Evolutionary conservation across 148 eudicot species (phyloP).

Genomic region (Polygonum aviculare): DNA sequence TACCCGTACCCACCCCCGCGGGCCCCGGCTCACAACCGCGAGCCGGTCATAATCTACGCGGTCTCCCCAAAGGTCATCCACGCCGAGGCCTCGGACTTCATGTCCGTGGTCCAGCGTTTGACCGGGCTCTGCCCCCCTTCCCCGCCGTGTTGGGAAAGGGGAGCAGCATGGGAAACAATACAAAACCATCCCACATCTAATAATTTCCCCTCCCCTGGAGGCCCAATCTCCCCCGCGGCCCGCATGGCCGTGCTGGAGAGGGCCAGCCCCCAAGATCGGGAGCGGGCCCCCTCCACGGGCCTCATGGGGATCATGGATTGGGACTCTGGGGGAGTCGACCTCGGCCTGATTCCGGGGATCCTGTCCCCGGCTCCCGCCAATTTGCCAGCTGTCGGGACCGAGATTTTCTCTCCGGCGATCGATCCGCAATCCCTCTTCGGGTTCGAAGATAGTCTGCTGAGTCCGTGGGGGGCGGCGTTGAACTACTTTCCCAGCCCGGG

Average conservation of each 20-base stretch:
- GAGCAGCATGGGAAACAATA: no score
- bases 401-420: slow-evolving; percentile 38
- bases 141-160: no score
- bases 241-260: slow-evolving; percentile 52
- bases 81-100: slow-evolving; percentile 66
- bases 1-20: slow-evolving; percentile 13
- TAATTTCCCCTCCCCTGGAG: no score
- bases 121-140: slow-evolving; percentile 39
- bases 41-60: slow-evolving; percentile 72
- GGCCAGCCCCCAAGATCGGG: slow-evolving; percentile 39
- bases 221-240: slow-evolving; percentile 58
- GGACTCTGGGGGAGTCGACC: slow-evolving; percentile 16
- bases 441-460: slow-evolving; percentile 18
- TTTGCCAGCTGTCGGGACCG: slow-evolving; percentile 36
- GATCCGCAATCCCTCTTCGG: slow-evolving; percentile 11
- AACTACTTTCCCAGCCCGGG: slow-evolving; percentile 35
- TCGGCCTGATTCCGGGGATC: slow-evolving; percentile 47
- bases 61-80: slow-evolving; percentile 91
- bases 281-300: neutral
- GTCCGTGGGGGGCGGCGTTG: slow-evolving; percentile 22
- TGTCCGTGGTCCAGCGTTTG: slow-evolving; percentile 72
- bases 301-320: slow-evolving; percentile 13
- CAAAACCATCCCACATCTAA: no score
- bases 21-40: slow-evolving; percentile 26
- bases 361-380: slow-evolving; percentile 67